Base-by-base conservation (phyloP, 1,284 basidiomycete species). In the Coniophora puteana region DNA sequence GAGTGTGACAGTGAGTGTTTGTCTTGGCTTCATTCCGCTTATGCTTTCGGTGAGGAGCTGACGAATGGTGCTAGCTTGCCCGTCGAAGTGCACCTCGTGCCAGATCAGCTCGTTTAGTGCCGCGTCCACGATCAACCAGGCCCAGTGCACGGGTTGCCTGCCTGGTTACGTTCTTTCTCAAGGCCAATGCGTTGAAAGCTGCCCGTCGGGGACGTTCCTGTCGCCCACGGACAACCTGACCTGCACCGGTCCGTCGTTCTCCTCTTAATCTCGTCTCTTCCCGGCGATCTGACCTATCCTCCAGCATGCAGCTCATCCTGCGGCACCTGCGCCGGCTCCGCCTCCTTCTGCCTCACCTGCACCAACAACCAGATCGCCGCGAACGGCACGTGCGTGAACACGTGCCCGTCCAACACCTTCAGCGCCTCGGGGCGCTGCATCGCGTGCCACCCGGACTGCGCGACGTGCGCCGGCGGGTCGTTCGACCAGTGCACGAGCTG, bases 401-500 rank as follows among this genome's bases (percentile, higher is more conserved):
- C 79, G 4, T 92, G 89, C 55, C 86, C 89, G 0, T 70, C 78
- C 17, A 78, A 74, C 47, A 76, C 80, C 4, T 85, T 89, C 65
- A 65, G 70, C 36, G 75, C 83, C 12, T 71, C 77, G 14, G 76
- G 76, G 31, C 61, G 74, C 16, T 92, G 89, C 61, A 53, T 80
- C 38, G 49, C 76, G 3, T 92, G 89, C 60, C 89, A 92, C 45
- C 77, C 87, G 1, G 89, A 92, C 56, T 92, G 89, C 53, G 76
- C 74, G 5, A 79, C 81, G 5, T 92, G 89, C 62, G 75, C 80
- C 17, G 83, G 83, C 22, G 58, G 72, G 24, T 71, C 76, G 1
- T 88, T 89, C 66, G 80, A 76, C 55, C 83, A 90, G 56, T 92
- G 89, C 62, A 71, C 76, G 4, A 74, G 77, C 36, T 92, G 89